Evolutionary conservation across 805 yeast species (phyloP), one percentile per base, ranked within the genome.

Genomic region (Candida wancherniae): DNA sequence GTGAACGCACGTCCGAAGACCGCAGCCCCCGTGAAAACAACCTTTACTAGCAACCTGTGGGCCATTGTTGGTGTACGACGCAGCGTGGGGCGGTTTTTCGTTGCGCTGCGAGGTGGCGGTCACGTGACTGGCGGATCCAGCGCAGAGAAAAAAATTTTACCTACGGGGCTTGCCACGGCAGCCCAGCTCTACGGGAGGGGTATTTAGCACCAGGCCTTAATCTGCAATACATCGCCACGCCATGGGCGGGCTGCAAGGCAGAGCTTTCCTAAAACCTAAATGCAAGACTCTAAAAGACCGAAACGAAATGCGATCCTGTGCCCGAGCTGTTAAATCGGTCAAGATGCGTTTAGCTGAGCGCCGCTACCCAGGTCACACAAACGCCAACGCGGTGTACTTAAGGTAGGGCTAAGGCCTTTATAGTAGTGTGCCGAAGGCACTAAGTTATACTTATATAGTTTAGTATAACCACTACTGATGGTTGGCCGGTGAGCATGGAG

Each of bases 1-100:
- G 86, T 72, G 57, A 92, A 92, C 0, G 98, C 98, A 47, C 84
- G 76, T 35, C 97, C 97, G 53, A 92, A 87, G 18, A 90, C 97
- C 47, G 85, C 80, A 4, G 97, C 94, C 35, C 97, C 97, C 7
- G 97, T 88, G 51, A 88, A 75, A 28, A 87, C 72, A 42, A 92
- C 95, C 59, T 84, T 90, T 43, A 84, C 85, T 33, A 90, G 53
- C 36, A 94, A 72, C 67, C 97, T 77, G 58, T 92, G 95, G 40
- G 98, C 97, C 97, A 66, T 65, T 23, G 33, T 36, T n/a, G n/a
- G n/a, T n/a, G n/a, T n/a, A n/a, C n/a, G n/a, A n/a, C n/a, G n/a
- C n/a, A n/a, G n/a, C n/a, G n/a, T n/a, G n/a, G n/a, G n/a, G n/a
- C n/a, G n/a, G n/a, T n/a, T n/a, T n/a, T n/a, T n/a, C n/a, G n/a